Base-by-base conservation (phyloP, 768 basidiomycete genomes). In the Phylloporus sp. region DNA sequence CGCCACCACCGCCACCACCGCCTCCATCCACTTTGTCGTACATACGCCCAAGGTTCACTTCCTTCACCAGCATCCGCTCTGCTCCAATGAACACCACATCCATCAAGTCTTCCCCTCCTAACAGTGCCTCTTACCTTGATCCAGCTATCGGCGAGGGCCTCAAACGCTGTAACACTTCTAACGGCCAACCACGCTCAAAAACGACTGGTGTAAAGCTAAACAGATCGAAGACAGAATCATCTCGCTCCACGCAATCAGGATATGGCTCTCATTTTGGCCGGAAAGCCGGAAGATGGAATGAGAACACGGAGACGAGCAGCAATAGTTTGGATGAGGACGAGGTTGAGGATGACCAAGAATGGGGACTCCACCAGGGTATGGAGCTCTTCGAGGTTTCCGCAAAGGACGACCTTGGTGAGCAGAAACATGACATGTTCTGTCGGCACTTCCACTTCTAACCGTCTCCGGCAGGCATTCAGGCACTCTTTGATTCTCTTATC, bases 321-420 rank as follows among this genome's bases (percentile, higher is more conserved):
- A 84, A 82, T 53, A 86, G 85, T 65, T 72, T 82, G 47, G 77
- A 80, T 41, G 86, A 84, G 66, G 81, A 81, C 38, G 84, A 88
- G 18, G 75, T 68, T 4, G 69, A 74, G 6, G 79, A 79, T 18
- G 72, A 72, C 4, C 72, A 73, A 35, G 86, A 87, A 63, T 90
- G 88, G 86, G 87, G 88, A 6, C 75, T 88, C 34, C 82, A 78
- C 64, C 87, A 86, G 64, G 87, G 84, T 55, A 91, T 94, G 84
- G 87, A 88, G 62, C 77, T 95, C 16, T 91, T 89, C 57, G 91
- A 95, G 65, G 91, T 95, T 18, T 94, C 91, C 39, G 88, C 94
- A 47, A 94, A 94, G 70, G 91, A 94, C 60, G 87, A 90, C 63
- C 63, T 72, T 28, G 93, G 92, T 93, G 55, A 56, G 60, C 16